phyloP scores from a whole-genome alignment of 768 basidiomycete genomes.

The Pleurotus salmoneostramineus region DNA sequence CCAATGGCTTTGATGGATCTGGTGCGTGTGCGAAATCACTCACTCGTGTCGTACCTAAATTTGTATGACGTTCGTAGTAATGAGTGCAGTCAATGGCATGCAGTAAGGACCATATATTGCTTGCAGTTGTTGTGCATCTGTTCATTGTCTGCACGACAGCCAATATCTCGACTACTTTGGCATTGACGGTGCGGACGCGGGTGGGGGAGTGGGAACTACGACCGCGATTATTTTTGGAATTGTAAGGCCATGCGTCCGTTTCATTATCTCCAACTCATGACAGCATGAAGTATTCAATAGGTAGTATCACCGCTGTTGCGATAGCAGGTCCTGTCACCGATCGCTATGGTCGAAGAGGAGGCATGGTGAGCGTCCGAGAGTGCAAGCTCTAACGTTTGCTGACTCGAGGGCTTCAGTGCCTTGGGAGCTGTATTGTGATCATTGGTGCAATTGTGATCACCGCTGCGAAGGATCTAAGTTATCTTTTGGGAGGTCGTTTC shows the following conservation, averaged over 20 bases:
- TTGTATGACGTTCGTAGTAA: constrained; percentile 23
- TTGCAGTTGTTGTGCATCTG: not conserved
- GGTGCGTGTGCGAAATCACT: constrained; percentile 20
- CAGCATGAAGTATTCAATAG: constrained; percentile 34
- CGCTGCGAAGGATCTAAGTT: constrained; percentile 35
- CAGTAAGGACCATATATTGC: constrained; percentile 22
- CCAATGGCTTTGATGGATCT: constrained; percentile 45
- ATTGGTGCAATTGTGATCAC: constrained; percentile 42
- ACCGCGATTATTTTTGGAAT: constrained; percentile 44
- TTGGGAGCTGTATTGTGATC: constrained; percentile 35
- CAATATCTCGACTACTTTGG: constrained; percentile 38
- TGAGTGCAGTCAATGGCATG: constrained; percentile 47
- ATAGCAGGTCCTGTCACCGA: constrained; percentile 38
- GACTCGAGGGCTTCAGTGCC: constrained; percentile 21
- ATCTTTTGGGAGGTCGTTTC: constrained; percentile 50
- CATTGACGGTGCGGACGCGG: constrained; percentile 32
- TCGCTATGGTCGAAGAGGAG: constrained; percentile 37
- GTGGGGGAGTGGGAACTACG: constrained; percentile 38
- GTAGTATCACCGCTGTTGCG: constrained; percentile 31
- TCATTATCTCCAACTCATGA: not conserved
- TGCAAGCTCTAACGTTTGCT: not conserved
- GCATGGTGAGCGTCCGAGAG: constrained; percentile 30
- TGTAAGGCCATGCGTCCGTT: constrained; percentile 19
- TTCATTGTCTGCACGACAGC: constrained; percentile 15
- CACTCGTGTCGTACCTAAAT: too few relatives aligned